Conservation (phyloP, 164 flowering plant genomes). For the Chimonanthus salicifolius region DNA sequence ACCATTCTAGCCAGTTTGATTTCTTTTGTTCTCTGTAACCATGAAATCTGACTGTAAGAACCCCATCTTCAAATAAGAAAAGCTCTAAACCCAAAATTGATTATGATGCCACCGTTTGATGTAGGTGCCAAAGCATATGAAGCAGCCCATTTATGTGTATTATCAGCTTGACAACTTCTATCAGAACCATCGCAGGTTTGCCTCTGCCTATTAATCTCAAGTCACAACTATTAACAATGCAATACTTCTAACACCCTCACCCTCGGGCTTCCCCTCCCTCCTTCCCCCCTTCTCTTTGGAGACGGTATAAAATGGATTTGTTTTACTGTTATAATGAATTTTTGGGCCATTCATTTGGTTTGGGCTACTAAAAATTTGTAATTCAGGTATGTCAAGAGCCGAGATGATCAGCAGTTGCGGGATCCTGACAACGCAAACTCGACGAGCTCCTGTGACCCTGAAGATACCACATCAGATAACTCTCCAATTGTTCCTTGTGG, state of each 20-base stretch:
- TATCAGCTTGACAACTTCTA: constrained; percentile 82
- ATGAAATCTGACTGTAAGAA: background rate
- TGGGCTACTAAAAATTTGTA: background rate
- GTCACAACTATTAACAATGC: no score
- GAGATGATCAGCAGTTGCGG: constrained; percentile 66
- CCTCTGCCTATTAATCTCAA: background rate
- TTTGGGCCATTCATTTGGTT: background rate
- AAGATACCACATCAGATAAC: constrained; percentile 24
- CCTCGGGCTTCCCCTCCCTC: no score
- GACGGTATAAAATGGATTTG: background rate
- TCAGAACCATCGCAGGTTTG: constrained; percentile 79
- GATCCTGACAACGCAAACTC: constrained; percentile 13
- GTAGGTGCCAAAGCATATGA: constrained; percentile 68
- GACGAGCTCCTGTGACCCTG: constrained; percentile 52
- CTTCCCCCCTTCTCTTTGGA: background rate
- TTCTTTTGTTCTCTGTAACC: background rate
- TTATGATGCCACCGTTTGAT: background rate
- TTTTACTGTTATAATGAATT: background rate
- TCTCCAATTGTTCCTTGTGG: constrained; percentile 85
- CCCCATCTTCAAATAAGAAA: background rate
- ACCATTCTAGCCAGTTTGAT: background rate
- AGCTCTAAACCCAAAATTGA: background rate
- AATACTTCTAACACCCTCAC: no score
- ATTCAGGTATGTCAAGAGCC: constrained; percentile 84
- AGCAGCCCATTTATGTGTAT: constrained; percentile 67